phyloP scores from a whole-genome alignment of 1,139 yeast species.

The Pichia cactophila region DNA sequence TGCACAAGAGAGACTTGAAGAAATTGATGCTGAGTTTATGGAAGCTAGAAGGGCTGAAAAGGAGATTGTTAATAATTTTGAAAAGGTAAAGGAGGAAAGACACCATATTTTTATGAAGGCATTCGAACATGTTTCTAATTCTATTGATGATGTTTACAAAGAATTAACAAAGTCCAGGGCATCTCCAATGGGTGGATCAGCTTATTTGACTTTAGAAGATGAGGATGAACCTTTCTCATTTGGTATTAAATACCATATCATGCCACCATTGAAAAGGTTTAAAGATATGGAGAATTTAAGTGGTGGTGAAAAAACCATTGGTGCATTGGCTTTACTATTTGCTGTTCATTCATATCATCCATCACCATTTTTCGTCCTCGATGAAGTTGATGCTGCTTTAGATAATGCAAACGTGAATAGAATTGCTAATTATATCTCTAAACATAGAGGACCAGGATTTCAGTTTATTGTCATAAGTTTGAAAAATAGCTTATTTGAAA shows the following conservation, averaged over 20 bases:
- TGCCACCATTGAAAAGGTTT: slow-evolving; percentile 94
- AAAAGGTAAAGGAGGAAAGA: slow-evolving; percentile 53
- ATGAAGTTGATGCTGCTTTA: slow-evolving; percentile 95
- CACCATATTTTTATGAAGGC: slow-evolving; percentile 60
- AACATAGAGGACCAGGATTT: slow-evolving; percentile 68
- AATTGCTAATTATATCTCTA: slow-evolving; percentile 75
- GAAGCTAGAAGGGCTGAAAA: slow-evolving; percentile 56
- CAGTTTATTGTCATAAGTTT: slow-evolving; percentile 93
- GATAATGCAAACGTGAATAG: slow-evolving; percentile 82
- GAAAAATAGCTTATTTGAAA: slow-evolving; percentile 74
- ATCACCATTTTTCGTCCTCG: slow-evolving; percentile 91
- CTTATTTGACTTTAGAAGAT: slow-evolving; percentile 78
- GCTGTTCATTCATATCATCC: slow-evolving; percentile 90
- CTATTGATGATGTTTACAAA: slow-evolving; percentile 76
- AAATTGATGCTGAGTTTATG: slow-evolving; percentile 59
- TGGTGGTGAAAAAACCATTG: slow-evolving; percentile 96
- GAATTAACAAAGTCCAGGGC: slow-evolving; percentile 68
- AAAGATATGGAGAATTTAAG: slow-evolving; percentile 89
- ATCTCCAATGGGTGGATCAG: slow-evolving; percentile 85
- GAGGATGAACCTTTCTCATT: slow-evolving; percentile 82
- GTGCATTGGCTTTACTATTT: slow-evolving; percentile 86
- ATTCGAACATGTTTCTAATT: slow-evolving; percentile 63
- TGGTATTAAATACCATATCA: slow-evolving; percentile 86
- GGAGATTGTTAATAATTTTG: slow-evolving; percentile 48
- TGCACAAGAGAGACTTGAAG: slow-evolving; percentile 53